phyloP scores from a whole-genome alignment of 306 rosid genomes.

The Acacia crassicarpa region DNA sequence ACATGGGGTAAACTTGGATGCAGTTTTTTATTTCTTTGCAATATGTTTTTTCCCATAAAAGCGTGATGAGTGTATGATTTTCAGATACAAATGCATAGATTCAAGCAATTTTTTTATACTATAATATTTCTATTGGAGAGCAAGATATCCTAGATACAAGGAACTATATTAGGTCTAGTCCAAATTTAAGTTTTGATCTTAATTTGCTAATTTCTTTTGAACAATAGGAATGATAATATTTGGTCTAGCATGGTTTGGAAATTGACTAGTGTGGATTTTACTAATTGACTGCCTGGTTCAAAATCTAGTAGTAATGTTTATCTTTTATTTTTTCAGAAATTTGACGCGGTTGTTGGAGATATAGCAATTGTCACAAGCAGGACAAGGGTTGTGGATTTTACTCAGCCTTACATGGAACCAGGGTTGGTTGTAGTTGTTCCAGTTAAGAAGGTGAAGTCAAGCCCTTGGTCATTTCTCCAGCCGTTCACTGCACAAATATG shows the following conservation, averaged over 20 bases:
- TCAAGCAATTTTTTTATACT: background rate
- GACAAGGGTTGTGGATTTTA: constrained; percentile 82
- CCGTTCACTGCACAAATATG: constrained; percentile 79
- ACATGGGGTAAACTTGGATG: background rate
- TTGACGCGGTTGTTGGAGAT: constrained; percentile 88
- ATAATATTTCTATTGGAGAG: no score
- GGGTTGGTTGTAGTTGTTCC: constrained; percentile 80
- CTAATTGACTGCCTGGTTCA: background rate
- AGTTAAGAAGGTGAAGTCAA: constrained; percentile 57
- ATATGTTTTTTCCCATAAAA: background rate
- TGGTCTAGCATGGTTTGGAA: constrained; percentile 11
- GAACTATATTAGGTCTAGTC: background rate
- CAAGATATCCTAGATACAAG: background rate
- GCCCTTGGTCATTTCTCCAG: constrained; percentile 81
- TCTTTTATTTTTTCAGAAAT: constrained; percentile 52
- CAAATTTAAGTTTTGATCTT: background rate
- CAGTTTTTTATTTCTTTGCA: background rate
- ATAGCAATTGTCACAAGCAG: constrained; percentile 77
- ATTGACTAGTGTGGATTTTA: constrained; percentile 2
- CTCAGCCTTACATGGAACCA: constrained; percentile 78
- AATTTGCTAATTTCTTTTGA: background rate
- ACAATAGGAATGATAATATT: background rate
- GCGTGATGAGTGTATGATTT: background rate
- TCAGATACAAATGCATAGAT: background rate
- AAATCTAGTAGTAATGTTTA: constrained; percentile 24